phyloP scores from a whole-genome alignment of 192 early-diverging fungal genomes.

The Linnemannia schmuckeri region DNA sequence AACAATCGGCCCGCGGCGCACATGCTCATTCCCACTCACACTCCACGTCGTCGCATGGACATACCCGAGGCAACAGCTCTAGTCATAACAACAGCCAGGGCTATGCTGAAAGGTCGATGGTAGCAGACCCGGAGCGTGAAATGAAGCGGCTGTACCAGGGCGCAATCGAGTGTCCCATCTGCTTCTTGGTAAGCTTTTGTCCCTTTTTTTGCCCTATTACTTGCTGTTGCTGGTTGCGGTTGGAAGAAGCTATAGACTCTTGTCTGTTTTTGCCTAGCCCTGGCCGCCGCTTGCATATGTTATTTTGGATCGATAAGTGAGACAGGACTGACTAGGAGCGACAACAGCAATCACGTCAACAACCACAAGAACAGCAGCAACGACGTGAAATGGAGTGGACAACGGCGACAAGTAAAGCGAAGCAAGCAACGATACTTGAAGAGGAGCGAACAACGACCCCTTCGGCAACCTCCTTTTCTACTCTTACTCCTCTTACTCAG shows the following conservation, averaged over 20 bases:
- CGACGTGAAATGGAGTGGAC: no score
- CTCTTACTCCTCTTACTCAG: no score
- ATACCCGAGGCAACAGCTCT: neutral
- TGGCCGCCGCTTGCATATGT: neutral
- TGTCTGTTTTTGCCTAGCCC: neutral
- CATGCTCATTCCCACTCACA: constrained; percentile 1
- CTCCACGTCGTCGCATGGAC: neutral
- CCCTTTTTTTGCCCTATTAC: neutral
- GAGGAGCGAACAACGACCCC: no score
- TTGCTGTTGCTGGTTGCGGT: neutral
- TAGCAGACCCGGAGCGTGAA: constrained; percentile 37
- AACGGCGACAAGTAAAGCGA: no score
- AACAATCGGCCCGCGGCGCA: constrained; percentile 14
- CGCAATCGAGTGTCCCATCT: constrained; percentile 94
- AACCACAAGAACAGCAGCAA: neutral
- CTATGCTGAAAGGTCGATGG: constrained; percentile 9
- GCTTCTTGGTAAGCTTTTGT: constrained; percentile 82
- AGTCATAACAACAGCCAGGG: constrained; percentile 25
- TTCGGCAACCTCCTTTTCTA: no score
- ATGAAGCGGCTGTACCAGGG: constrained; percentile 66
- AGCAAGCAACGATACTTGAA: no score
- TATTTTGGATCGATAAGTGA: neutral
- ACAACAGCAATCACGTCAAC: neutral
- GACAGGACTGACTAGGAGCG: neutral
- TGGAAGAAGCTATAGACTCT: neutral